Evolutionary conservation across 139 green algal genomes (phyloP).

Genomic region (Zygnema cylindricum): DNA sequence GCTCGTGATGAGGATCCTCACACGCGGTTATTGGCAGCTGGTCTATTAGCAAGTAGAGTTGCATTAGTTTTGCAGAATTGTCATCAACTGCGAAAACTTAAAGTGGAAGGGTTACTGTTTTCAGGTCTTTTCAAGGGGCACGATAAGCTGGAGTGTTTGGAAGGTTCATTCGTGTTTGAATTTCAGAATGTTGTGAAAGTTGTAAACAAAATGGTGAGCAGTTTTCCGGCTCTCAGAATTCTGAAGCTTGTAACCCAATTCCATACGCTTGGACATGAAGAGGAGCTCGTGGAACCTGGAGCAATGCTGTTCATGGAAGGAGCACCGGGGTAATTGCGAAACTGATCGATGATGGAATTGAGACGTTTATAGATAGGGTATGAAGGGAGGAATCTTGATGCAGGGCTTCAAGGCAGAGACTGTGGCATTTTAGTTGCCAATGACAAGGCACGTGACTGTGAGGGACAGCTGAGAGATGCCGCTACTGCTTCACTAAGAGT

Average conservation of each 20-base stretch:
- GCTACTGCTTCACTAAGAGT: too few species aligned
- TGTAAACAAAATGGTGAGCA: not conserved
- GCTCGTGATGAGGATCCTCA: not conserved
- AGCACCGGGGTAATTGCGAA: not conserved
- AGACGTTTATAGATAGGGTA: not conserved
- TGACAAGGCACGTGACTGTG: too few species aligned
- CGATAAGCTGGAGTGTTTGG: not conserved
- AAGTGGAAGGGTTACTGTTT: not conserved
- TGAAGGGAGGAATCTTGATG: too few species aligned
- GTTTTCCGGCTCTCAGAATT: constrained; percentile 21
- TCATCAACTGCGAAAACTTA: not conserved
- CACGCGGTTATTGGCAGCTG: not conserved
- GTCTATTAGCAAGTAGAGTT: not conserved
- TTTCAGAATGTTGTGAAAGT: not conserved
- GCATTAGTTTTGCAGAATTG: not conserved
- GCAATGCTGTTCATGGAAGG: not conserved
- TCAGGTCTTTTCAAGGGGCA: constrained; percentile 4
- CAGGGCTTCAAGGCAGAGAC: too few species aligned
- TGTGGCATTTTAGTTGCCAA: too few species aligned
- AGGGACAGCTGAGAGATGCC: too few species aligned
- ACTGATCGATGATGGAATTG: not conserved
- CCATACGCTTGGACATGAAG: constrained; percentile 7
- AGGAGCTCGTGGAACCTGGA: not conserved
- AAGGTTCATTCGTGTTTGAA: constrained; percentile 22
- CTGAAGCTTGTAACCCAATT: constrained; percentile 20